phyloP scores from a whole-genome alignment of 306 rosid species.

The Vachellia pachyceras region DNA sequence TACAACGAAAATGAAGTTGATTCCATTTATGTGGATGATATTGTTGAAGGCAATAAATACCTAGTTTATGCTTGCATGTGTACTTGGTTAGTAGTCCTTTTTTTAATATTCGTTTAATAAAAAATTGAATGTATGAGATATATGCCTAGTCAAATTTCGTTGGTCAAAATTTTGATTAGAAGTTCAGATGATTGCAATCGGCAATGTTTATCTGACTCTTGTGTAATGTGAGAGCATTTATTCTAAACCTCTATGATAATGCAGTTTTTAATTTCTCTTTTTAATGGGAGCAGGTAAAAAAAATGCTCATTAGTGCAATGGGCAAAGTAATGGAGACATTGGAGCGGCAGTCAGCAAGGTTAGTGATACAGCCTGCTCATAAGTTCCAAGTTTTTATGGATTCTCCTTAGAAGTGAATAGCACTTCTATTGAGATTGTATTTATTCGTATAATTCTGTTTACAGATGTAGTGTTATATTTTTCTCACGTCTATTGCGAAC shows the following conservation, averaged over 20 bases:
- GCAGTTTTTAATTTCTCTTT: slow-evolving; percentile 13
- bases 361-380: slow-evolving; percentile 30
- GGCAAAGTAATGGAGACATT: slow-evolving; percentile 23
- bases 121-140: background rate
- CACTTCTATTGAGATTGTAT: no score
- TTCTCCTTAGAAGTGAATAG: background rate
- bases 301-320: slow-evolving; percentile 68
- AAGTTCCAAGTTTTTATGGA: background rate
- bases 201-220: background rate
- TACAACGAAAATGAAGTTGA: background rate
- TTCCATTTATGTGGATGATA: background rate
- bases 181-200: background rate
- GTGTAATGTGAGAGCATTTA: background rate
- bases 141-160: background rate
- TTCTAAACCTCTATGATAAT: background rate
- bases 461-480: background rate
- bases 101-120: background rate
- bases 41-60: background rate
- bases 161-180: background rate
- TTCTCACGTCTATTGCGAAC: background rate
- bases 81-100: background rate
- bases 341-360: slow-evolving; percentile 46
- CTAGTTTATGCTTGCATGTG: background rate
- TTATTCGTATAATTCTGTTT: background rate
- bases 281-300: slow-evolving; percentile 65